Base-by-base conservation (phyloP, 768 basidiomycete genomes). In the Dacryopinax primogenitus region DNA sequence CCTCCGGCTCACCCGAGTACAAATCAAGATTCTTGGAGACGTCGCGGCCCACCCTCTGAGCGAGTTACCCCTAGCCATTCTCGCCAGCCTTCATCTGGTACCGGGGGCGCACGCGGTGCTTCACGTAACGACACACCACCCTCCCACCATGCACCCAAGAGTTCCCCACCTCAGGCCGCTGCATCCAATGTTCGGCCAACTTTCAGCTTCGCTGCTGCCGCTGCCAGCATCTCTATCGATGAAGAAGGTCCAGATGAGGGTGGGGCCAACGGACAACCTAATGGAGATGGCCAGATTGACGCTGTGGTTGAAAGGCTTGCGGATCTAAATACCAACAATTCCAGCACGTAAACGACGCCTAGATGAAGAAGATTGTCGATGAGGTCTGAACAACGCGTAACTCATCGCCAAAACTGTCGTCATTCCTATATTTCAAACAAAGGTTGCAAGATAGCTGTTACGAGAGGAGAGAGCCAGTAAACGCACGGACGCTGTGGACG, bases 121-220 rank as follows among this genome's bases (percentile, higher is more conserved):
- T 63, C 72, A 23, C 74, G 74, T 44, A n/a, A n/a, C n/a, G 69
- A 77, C 16, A 67, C 73, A 1, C 70, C 71, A 12, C 36, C 44
- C 66, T 62, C 32, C 51, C 62, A 2, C 69, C 71, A 36, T 64
- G 16, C 63, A 41, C 28, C 30, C 28, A 51, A 62, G 64, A 65
- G 28, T 63, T 62, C 64, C 28, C 58, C 39, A 28, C 33, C 39
- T 69, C 76, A 21, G 7, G 58, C 33, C 16, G 66, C 75, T 9
- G 79, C 84, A 1, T n/a, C n/a, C n/a, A 84, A 76, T 61, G 83
- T 91, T 15, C 80, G 88, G 64, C 86, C 90, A 0, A 79, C 82
- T 3, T 78, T 92, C 69, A 92, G 90, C 72, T 94, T 94, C 70
- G 90, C 91, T 0, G 86, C 80, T 64, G 91, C 86, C 37, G 87